Evolutionary conservation across 129 eudicot species (phyloP).

Genomic region (Tagetes patula): DNA sequence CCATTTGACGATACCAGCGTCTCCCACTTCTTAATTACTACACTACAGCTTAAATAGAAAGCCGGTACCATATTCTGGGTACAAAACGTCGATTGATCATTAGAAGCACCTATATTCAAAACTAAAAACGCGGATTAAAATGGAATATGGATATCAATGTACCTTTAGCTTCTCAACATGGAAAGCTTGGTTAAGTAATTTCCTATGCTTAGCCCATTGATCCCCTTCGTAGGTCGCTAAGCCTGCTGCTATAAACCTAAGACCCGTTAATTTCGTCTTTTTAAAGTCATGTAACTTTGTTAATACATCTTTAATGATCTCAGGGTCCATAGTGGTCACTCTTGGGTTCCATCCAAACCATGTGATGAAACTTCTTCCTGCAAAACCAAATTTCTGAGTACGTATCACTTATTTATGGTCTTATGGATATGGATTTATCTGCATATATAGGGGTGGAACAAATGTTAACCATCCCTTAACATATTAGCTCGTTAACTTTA

Average conservation of each 20-base stretch:
- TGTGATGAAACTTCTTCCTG: conserved; percentile 28
- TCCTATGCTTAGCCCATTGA: conserved; percentile 43
- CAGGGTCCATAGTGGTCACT: conserved; percentile 31
- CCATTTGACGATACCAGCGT: conserved; percentile 22
- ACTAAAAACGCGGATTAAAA: neutral
- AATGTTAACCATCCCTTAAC: too few relatives aligned
- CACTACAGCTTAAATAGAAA: conserved; percentile 24
- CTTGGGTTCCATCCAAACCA: conserved; percentile 39
- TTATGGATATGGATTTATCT: too few relatives aligned
- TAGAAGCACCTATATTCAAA: neutral
- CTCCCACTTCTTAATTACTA: conserved; percentile 31
- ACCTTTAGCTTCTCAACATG: conserved; percentile 17
- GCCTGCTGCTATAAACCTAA: conserved; percentile 30
- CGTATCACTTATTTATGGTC: too few relatives aligned
- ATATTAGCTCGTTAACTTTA: too few relatives aligned
- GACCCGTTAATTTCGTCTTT: neutral
- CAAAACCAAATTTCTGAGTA: too few relatives aligned
- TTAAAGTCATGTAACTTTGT: conserved; percentile 13
- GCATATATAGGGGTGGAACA: too few relatives aligned
- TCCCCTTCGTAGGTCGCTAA: conserved; percentile 35
- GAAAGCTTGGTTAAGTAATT: conserved; percentile 41
- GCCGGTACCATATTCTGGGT: conserved; percentile 33
- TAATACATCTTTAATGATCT: conserved; percentile 30
- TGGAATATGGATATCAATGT: neutral
- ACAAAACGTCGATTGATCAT: neutral